phyloP scores from a whole-genome alignment of 2,329 filamentous ascomycete genomes.

The Microsporum canis region DNA sequence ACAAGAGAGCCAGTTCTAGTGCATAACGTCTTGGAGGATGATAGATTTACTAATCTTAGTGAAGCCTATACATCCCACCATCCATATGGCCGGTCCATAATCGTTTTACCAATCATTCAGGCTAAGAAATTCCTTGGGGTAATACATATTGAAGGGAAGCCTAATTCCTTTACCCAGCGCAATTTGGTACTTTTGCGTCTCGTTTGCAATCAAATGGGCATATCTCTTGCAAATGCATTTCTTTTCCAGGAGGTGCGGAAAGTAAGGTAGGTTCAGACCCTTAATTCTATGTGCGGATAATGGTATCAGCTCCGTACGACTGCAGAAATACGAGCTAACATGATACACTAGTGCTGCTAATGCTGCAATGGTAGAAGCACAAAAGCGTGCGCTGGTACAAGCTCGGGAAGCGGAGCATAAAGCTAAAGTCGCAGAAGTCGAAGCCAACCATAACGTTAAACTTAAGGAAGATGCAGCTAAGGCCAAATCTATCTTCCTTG shows the following conservation, averaged over 20 bases:
- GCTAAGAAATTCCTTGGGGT: conserved; percentile 48
- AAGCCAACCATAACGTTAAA: conserved; percentile 54
- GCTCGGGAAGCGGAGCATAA: conserved; percentile 53
- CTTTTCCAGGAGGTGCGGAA: conserved; percentile 51
- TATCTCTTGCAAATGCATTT: conserved; percentile 53
- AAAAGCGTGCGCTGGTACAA: conserved; percentile 51
- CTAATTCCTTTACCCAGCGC: conserved; percentile 53
- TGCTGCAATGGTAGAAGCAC: conserved; percentile 53
- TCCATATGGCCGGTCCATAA: conserved; percentile 48
- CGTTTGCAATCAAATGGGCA: conserved; percentile 53
- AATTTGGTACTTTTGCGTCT: conserved; percentile 42
- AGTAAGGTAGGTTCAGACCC: conserved; percentile 32
- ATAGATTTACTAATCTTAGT: conserved; percentile 52
- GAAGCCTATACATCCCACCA: conserved; percentile 45
- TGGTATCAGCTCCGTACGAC: not conserved
- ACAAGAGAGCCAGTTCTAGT: conserved; percentile 54
- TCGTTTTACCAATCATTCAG: conserved; percentile 52
- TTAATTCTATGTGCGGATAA: not conserved
- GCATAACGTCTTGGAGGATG: conserved; percentile 53
- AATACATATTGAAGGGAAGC: conserved; percentile 51
- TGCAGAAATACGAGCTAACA: not conserved
- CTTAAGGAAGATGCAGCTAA: conserved; percentile 56
- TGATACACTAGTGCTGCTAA: conserved; percentile 41
- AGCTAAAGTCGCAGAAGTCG: conserved; percentile 52
- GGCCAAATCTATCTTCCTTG: conserved; percentile 88